Percentiles rank a stretch among this genome's conserved stretches.
phyloP scores from a whole-genome alignment of 306 rosid species.

The Alnus glutinosa region DNA sequence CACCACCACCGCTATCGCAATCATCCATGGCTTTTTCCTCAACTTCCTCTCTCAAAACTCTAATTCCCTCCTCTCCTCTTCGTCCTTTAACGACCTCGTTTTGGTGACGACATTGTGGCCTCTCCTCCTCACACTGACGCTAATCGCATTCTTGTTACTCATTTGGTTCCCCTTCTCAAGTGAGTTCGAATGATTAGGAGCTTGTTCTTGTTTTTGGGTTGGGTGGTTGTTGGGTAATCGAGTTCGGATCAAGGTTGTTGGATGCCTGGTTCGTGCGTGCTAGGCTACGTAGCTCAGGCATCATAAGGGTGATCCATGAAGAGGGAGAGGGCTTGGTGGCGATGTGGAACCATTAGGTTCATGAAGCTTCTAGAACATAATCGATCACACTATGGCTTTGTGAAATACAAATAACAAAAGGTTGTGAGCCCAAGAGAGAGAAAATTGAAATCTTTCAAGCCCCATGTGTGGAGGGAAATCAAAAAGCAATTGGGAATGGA shows the following conservation, averaged over 20 bases:
- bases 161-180: slow-evolving; percentile 24
- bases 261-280: slow-evolving; percentile 36
- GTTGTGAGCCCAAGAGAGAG: not conserved
- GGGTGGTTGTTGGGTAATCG: slow-evolving; percentile 16
- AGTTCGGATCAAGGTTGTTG: slow-evolving; percentile 32
- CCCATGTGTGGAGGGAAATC: slow-evolving; percentile 52
- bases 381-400: slow-evolving; percentile 17
- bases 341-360: slow-evolving; percentile 21
- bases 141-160: slow-evolving; percentile 34
- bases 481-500: slow-evolving; percentile 5
- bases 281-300: slow-evolving; percentile 58
- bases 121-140: slow-evolving; percentile 20
- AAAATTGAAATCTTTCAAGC: slow-evolving; percentile 16
- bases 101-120: not conserved
- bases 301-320: slow-evolving; percentile 51
- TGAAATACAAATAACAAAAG: not conserved
- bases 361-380: slow-evolving; percentile 40
- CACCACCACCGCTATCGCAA: slow-evolving; percentile 56
- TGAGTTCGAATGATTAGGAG: slow-evolving; percentile 28
- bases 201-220: not conserved
- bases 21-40: slow-evolving; percentile 66
- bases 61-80: slow-evolving; percentile 18
- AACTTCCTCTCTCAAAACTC: slow-evolving; percentile 34
- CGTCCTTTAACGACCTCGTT: slow-evolving; percentile 32
- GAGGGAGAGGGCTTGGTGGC: slow-evolving; percentile 5